Evolutionary conservation across 2,329 filamentous ascomycete genomes (phyloP), one percentile per base, ranked within the genome.

Genomic region (Ophioceras dolichostomum): DNA sequence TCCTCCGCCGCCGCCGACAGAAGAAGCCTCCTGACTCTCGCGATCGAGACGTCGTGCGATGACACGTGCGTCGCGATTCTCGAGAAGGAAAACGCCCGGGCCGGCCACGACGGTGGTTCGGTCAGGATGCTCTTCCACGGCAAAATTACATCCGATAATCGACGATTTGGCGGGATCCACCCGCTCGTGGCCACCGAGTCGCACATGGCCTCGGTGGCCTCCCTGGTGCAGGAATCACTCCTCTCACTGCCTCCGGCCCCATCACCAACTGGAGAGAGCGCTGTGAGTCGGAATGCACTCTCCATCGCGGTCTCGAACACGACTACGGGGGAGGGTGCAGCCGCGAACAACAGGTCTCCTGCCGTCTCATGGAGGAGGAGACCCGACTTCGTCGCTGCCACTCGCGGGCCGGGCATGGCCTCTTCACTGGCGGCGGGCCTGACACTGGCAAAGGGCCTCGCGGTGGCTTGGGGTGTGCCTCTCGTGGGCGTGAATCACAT

Each of bases 401-500:
- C 91, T 6, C 73, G 89, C 39, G 91, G 91, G 0, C 91, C 91
- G 0, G 91, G 91, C 16, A 94, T 95, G 83, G 64, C 73, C 21
- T 70, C 80, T 5, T 86, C 84, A 49, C 67, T 98, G 21, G 70
- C 76, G 16, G 76, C 80, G 13, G 91, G 91, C 0, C 57, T 96
- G 10, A 79, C 86, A 52, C 79, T 78, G 17, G 91, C 86, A 14
- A 96, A 96, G 58, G 91, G 87, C 0, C 68, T 96, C 16, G 77
- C 88, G 0, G 67, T 83, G 16, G 87, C 85, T 27, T 94, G 84
- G 84, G 70, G 77, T 45, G 70, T 87, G 27, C 88, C 89, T 3
- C 63, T 96, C 22, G 57, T 96, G 1, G 91, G 78, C 1, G 83
- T 95, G 1, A 83, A 98, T 56, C 91, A 98, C 58, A 96, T 98